Base-by-base conservation (phyloP, 208 protist species). In the Trypanosoma avium region DNA sequence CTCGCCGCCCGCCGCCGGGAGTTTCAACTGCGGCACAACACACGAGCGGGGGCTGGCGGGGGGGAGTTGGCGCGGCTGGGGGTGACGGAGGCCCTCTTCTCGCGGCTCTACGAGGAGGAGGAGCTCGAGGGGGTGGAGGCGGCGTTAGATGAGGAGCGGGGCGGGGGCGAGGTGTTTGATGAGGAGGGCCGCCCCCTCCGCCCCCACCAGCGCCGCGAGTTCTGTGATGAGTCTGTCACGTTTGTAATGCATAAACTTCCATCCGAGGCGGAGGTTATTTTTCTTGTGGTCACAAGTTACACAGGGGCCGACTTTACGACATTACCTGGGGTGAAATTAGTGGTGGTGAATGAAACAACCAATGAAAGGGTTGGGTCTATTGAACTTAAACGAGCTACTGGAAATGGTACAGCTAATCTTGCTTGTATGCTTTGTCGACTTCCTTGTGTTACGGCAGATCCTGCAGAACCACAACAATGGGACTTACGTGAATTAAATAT, bases 401-500 rank as follows among this genome's bases (percentile, higher is more conserved):
- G 83, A 32, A 83, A 81, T 46, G 81, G 78, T 42, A 90, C 73
- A 7, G 86, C 83, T 9, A 90, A 84, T 60, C 61, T 91, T 10
- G 75, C 72, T 9, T 74, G 72, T 43, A 91, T 90, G 77, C 60
- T 94, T 42, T 69, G 84, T 48, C 79, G 79, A 22, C 72, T 88
- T 22, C 77, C 79, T 13, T 29, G 60, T 9, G 50, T 64, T 12
- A 43, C 36, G 12, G 24, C 42, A 2, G 36, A 36, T 4, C 21
- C 15, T 5, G 50, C 30, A 19, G 42, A 50, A 17, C 49, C 2
- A 9, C 65, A 73, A 29, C 59, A 73, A 53, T 95, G 88, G 88
- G 81, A 90, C 52, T 60, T 95, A 33, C 82, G 84, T 7, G 80
- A 88, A 54, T 74, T 92, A 17, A 95, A 95, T 58, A 79, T 95